Evolutionary conservation across 2,329 filamentous ascomycete genomes (phyloP), one percentile per base, ranked within the genome.

Genomic region (Microascus cirrosus): DNA sequence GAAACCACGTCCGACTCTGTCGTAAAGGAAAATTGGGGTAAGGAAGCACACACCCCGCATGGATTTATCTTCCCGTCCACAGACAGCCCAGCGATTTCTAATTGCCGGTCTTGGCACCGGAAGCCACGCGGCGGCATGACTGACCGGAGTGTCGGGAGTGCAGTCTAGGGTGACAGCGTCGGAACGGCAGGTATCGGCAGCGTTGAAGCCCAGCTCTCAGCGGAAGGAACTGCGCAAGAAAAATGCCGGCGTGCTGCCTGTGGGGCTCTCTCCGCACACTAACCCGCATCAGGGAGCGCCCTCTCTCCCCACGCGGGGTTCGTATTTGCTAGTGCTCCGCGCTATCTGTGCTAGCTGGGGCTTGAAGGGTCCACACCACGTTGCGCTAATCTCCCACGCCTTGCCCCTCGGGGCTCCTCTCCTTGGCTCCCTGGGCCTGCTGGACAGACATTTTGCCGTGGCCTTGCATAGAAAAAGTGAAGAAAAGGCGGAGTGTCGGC

Each of bases 251-350:
- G 35, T 12, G 15, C 36, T 42, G 20, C 36, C 32, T 18, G 36
- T 28, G 54, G n/a, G 48, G 39, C 20, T 48, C 53, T 53, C 55
- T 57, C 55, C 55, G 55, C 55, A 57, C 55, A 13, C 55, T 57
- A 57, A 53, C 13, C 50, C 39, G 18, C 36, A 42, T 42, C 36
- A 12, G 36, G 36, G 36, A 3, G 3, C 36, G 12, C 15, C 13
- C 39, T 18, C 39, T 5, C 15, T 45, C 39, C 15, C 18, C 39
- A 18, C n/a, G 39, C 39, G 39, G 39, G 39, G 39, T 45, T 45
- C 10, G 13, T 8, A 6, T n/a, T 18, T 2, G 39, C 39, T 45
- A 45, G 13, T n/a, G 6, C 39, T n/a, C 39, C 15, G 39, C 39
- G 18, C n/a, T n/a, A 45, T n/a, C 36, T n/a, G 18, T 2, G 39